Conservation (phyloP, 2,329 filamentous ascomycete species). For the Ophiostoma tasmaniense region DNA sequence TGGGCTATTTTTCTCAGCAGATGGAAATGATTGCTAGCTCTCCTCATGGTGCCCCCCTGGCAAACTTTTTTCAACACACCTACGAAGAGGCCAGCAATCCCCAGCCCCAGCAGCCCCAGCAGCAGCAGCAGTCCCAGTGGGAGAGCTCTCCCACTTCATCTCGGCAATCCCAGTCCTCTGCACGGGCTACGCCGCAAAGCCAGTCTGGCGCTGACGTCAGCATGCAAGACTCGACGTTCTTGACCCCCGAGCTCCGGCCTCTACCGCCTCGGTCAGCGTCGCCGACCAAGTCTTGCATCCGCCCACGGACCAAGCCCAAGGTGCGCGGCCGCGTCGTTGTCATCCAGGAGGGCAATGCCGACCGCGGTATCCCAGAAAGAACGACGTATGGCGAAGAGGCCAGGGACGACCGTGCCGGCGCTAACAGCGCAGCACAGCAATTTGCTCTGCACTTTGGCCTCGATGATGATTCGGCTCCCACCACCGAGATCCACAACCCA, state of each 20-base stretch:
- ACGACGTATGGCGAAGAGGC: slow-evolving; percentile 35
- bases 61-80: not conserved
- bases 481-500: not conserved
- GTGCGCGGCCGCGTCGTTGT: slow-evolving; percentile 52
- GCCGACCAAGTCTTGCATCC: slow-evolving; percentile 48
- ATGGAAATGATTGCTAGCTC: slow-evolving; percentile 26
- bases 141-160: not conserved
- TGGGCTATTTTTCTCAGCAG: not conserved
- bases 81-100: not conserved
- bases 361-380: slow-evolving; percentile 35
- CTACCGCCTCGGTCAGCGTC: slow-evolving; percentile 45
- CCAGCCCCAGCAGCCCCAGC: not conserved
- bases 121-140: not conserved
- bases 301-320: slow-evolving; percentile 49
- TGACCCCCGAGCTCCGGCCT: slow-evolving; percentile 37
- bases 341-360: slow-evolving; percentile 28
- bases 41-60: not conserved
- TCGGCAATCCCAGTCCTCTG: not conserved
- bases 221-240: slow-evolving; percentile 30
- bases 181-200: slow-evolving; percentile 1
- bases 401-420: not conserved
- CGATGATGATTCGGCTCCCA: not conserved
- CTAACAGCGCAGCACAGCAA: not conserved
- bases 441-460: slow-evolving; percentile 20
- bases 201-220: slow-evolving; percentile 13